Base-by-base conservation (phyloP, 73 alveolate species). In the Paramecium octaurelia region DNA sequence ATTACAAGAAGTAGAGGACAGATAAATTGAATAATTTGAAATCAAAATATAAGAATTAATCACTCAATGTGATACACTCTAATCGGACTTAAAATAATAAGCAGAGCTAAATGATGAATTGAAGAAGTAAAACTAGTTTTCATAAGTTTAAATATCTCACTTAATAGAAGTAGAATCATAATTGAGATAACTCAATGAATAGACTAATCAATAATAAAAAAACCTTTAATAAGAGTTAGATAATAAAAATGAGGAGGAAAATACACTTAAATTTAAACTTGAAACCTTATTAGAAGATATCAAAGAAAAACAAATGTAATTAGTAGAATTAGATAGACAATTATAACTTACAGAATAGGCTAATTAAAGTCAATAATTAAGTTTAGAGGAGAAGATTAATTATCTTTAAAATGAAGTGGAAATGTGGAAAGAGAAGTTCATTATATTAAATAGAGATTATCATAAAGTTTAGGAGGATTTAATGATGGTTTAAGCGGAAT, bases 401-500 rank as follows among this genome's bases (percentile, higher is more conserved):
- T 48, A 44, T 24, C 29, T 44, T 6, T 21, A 46, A 21, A 80
- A 80, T 42, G 91, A 80, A 46, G 75, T 48, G 6, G 91, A 48
- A 20, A 44, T 24, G 34, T 80, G 91, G 91, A 80, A 80, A 80
- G 42, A 80, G 2, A 80, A 80, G n/a, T 80, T 80, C 38, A 24
- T 48, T 20, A 46, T 24, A 44, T 80, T 80, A 18, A 80, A 80
- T 80, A 80, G 50, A 48, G 91, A 80, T 31, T 80, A 80, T 48
- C 91, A 80, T 10, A 80, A 48, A 43, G 57, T 24, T 18, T 48
- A 44, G 11, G 91, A 80, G 23, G 91, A 80, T 12, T 80, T 80
- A 29, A 80, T 80, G 91, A 44, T 80, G 91, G 57, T 48, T 20
- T 44, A 80, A 64, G 91, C 91, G 0, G 91, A 80, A 35, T 80